Base-by-base conservation (phyloP, 2,329 filamentous ascomycete genomes). In the Fusarium protoensiforme region DNA sequence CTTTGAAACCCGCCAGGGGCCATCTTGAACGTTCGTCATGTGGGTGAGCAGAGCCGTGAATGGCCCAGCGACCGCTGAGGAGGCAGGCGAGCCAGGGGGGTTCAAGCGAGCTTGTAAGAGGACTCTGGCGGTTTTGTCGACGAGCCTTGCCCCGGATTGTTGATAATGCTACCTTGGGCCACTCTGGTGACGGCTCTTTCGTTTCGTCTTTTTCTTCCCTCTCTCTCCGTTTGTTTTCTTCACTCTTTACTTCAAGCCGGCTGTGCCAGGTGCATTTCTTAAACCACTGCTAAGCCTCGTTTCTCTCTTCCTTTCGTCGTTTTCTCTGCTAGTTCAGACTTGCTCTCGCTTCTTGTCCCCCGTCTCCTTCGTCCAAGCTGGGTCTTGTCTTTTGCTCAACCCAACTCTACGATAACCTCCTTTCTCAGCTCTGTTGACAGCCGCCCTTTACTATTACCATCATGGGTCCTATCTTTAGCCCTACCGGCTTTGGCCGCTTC, bases 401-500 rank as follows among this genome's bases (percentile, higher is more conserved):
- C 65, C 58, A 73, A 67, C 59, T 59, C 61, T 18, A 43, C 35
- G 56, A 65, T 35, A 61, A 36, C 24, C 53, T 73, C 48, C 59
- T 67, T 16, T 61, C 14, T 41, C 60, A 63, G 22, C 53, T 35
- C 33, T 60, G 38, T 33, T 54, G 36, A 53, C 51, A 51, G 62
- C 56, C 41, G 60, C 61, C 61, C 51, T 68, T 39, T 20, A 27
- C 46, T 5, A 54, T 16, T 53, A 51, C 46, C 41, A 67, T 22
- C 58, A 78, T 78, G 76, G 76, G 48, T 60, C 76, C 76, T 27
- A 75, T 78, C 33, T 70, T 76, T 20, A 78, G 73, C 59, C 73
- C 75, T 38, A 62, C 66, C 38, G 67, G 68, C 62, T 72, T 75
- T 53, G 72, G 75, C 33, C 75, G 76, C 62, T 68, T 74, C 66